A percentile compares a stretch with the other conserved stretches of the same genome.
These are phyloP conservation scores for Clavulina sp. DNA, from an alignment of 768 basidiomycete genomes.

Conservation along the genomic window DNA sequence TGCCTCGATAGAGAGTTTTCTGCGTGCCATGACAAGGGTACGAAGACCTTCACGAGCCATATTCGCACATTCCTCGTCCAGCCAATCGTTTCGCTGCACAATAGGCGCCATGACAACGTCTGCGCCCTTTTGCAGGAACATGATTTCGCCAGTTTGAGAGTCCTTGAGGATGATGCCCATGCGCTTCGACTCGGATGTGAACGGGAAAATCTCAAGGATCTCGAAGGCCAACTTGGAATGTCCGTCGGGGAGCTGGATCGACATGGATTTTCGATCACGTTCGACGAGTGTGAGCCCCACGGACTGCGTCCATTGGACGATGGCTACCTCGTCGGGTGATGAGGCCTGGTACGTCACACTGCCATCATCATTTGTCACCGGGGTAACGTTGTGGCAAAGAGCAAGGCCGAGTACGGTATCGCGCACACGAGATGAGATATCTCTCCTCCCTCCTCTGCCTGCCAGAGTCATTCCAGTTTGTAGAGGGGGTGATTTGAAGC, in stretches of 20 bases:
- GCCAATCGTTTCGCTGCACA: constrained; percentile 94
- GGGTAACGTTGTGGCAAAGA: constrained; percentile 95
- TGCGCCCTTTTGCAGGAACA: constrained; percentile 90
- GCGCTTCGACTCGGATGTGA: constrained; percentile 95
- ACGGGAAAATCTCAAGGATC: constrained; percentile 89
- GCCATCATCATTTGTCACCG: constrained; percentile 86
- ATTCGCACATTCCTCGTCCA: constrained; percentile 95
- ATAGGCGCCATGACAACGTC: constrained; percentile 96
- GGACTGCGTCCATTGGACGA: constrained; percentile 92
- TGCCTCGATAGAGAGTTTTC: constrained; percentile 46
- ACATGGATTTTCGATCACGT: constrained; percentile 83
- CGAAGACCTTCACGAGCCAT: constrained; percentile 95
- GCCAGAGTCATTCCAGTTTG: constrained; percentile 34
- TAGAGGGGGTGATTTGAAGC: background rate
- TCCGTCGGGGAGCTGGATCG: constrained; percentile 56
- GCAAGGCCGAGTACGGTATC: constrained; percentile 90
- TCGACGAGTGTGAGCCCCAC: constrained; percentile 78
- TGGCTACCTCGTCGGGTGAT: constrained; percentile 97
- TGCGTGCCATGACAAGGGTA: constrained; percentile 83
- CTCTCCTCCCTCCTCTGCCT: constrained; percentile 69
- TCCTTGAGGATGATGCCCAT: constrained; percentile 97
- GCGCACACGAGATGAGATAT: constrained; percentile 84
- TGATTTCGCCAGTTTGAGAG: constrained; percentile 51
- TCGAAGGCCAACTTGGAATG: constrained; percentile 52
- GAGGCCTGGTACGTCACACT: constrained; percentile 95